Evolutionary conservation across 2,329 filamentous ascomycete genomes (phyloP), one percentile per base, ranked within the genome.

Genomic region (Thermothelomyces thermophilus): DNA sequence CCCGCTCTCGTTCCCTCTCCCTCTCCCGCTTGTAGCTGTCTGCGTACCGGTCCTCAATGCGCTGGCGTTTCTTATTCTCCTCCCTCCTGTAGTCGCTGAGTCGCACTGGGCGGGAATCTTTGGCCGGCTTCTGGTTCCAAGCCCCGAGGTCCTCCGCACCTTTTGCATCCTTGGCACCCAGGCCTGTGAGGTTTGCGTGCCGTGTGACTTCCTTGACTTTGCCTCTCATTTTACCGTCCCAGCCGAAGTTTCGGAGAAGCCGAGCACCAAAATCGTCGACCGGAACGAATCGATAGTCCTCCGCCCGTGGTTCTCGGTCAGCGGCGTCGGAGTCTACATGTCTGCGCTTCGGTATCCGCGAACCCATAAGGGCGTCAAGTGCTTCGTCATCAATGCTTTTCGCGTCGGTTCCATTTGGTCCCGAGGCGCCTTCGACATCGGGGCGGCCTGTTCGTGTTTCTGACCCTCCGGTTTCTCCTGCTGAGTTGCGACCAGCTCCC

Each of bases 211-310:
- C 71, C 55, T 80, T 83, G 31, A 82, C 74, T 57, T 86, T 86
- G 3, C 74, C 76, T 41, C 73, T 69, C 54, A 75, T 72, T 48
- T 82, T 78, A 66, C 70, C 84, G 73, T 96, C 90, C 90, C 91
- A 96, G 8, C 93, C 93, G 87, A 97, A 96, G 9, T 90, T 90
- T 28, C 90, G 82, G 31, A 98, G 75, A 56, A 97, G 75, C 0
- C 90, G 90, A 16, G 90, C 86, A 7, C 93, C 93, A 58, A 97
- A 98, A 60, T 96, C 90, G 59, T 96, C 91, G 14, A 97, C 89
- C 0, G 93, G 91, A 54, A 95, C 85, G 11, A 85, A 83, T 51
- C 86, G 84, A 69, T 97, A 97, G 61, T 93, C 88, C 30, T 87
- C 86, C 16, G 95, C 71, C 11, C 78, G 74, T 26, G 90, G 77